Conservation (phyloP, 495 filamentous ascomycete species). For the Neurospora sp. region DNA sequence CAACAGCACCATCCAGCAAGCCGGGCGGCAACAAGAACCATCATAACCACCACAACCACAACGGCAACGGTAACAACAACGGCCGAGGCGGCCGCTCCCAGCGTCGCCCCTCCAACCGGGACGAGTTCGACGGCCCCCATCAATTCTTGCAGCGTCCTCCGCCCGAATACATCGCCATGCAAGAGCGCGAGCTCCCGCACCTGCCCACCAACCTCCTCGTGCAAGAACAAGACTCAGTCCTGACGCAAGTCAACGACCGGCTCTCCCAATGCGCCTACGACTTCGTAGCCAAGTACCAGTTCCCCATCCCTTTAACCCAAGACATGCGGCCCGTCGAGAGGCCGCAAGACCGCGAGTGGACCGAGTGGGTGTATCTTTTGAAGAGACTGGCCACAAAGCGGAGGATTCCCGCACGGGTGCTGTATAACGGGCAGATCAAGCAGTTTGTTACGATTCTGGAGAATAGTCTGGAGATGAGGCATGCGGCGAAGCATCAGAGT, state of each 20-base stretch:
- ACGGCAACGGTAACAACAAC: constrained; percentile 37
- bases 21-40: neutral
- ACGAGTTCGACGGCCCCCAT: constrained; percentile 82
- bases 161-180: constrained; percentile 53
- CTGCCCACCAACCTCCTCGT: constrained; percentile 74
- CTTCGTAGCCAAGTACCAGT: constrained; percentile 83
- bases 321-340: constrained; percentile 72
- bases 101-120: constrained; percentile 66
- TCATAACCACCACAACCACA: constrained; percentile 12
- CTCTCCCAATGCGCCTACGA: constrained; percentile 78
- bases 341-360: constrained; percentile 75
- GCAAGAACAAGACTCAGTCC: constrained; percentile 72
- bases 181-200: constrained; percentile 69
- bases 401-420: constrained; percentile 67
- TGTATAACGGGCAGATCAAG: constrained; percentile 86
- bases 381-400: constrained; percentile 79
- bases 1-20: neutral
- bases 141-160: constrained; percentile 64
- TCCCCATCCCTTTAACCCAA: constrained; percentile 69
- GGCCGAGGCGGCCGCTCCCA: constrained; percentile 43
- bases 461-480: constrained; percentile 77
- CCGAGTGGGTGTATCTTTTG: constrained; percentile 82
- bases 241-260: constrained; percentile 70
- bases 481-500: constrained; percentile 67
- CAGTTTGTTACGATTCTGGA: constrained; percentile 75